Conservation (phyloP, 805 yeast species). For the Sugiyamaella valdiviana region DNA sequence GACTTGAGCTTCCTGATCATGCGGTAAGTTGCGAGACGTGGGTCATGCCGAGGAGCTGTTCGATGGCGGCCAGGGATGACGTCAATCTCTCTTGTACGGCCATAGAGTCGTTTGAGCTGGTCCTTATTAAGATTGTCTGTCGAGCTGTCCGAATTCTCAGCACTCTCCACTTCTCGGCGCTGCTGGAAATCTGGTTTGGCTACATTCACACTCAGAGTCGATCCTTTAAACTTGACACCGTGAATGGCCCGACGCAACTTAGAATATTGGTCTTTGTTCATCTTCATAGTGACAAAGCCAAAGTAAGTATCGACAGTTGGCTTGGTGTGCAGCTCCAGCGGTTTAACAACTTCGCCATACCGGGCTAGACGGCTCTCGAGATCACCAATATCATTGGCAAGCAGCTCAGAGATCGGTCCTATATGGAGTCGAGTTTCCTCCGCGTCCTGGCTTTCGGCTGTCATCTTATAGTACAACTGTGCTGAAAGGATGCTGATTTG, state of each 20-base stretch:
- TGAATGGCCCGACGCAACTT: constrained; percentile 53
- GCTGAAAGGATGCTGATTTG: background rate
- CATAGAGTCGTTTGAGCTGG: constrained; percentile 31
- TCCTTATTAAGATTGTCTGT: constrained; percentile 14
- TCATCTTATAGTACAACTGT: background rate
- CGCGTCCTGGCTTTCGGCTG: background rate
- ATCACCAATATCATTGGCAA: constrained; percentile 42
- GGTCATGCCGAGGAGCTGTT: constrained; percentile 45
- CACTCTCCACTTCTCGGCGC: background rate
- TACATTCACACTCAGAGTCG: constrained; percentile 49
- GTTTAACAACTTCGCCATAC: constrained; percentile 50
- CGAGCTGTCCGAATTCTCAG: background rate
- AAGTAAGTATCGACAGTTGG: constrained; percentile 49
- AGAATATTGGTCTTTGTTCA: constrained; percentile 40
- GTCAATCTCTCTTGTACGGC: constrained; percentile 26
- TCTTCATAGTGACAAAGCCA: constrained; percentile 60
- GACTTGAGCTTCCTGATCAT: constrained; percentile 35
- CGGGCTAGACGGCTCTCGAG: constrained; percentile 51
- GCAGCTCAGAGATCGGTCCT: constrained; percentile 55
- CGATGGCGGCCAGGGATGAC: constrained; percentile 58
- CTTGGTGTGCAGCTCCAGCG: constrained; percentile 50
- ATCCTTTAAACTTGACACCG: constrained; percentile 72
- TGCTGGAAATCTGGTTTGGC: constrained; percentile 54
- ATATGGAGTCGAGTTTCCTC: constrained; percentile 45
- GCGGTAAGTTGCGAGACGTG: constrained; percentile 56